Percentiles rank a stretch among this genome's conserved stretches.
Conservation (phyloP, 1,284 basidiomycete genomes). For the Cryptococcus floricola region DNA sequence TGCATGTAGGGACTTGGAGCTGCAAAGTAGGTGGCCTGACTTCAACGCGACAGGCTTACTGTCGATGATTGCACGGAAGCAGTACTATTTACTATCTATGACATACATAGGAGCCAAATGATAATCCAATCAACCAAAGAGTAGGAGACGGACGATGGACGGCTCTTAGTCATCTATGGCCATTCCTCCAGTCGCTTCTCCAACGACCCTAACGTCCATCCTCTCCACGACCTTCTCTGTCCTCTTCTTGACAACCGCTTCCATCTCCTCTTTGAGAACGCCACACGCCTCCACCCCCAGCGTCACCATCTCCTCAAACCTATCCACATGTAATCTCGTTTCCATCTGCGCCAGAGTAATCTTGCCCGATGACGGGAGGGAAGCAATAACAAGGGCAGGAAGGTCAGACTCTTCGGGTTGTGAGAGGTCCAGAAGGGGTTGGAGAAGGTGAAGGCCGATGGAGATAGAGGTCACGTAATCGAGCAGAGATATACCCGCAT, state of each 20-base stretch:
- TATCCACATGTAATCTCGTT: slow-evolving; percentile 85
- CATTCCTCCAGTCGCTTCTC: slow-evolving; percentile 10
- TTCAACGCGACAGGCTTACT: no score
- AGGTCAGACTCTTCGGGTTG: slow-evolving; percentile 85
- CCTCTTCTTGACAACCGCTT: slow-evolving; percentile 62
- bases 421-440: slow-evolving; percentile 79
- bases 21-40: no score
- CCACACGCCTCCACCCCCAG: slow-evolving; percentile 72
- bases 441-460: slow-evolving; percentile 65
- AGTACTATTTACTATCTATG: no score
- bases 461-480: slow-evolving; percentile 88
- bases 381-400: slow-evolving; percentile 80
- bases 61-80: no score
- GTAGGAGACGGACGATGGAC: not conserved
- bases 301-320: slow-evolving; percentile 82
- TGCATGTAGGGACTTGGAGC: no score
- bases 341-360: slow-evolving; percentile 89
- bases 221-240: slow-evolving; percentile 60
- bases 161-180: not conserved
- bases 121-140: not conserved
- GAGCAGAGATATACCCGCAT: slow-evolving; percentile 81
- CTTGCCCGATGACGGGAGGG: slow-evolving; percentile 76
- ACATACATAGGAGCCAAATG: no score
- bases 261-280: slow-evolving; percentile 83
- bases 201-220: slow-evolving; percentile 32